Percentiles rank a stretch among this genome's conserved stretches.
Evolutionary conservation across 192 early-diverging fungal genomes (phyloP).

Genomic region (Coemansia sp.): DNA sequence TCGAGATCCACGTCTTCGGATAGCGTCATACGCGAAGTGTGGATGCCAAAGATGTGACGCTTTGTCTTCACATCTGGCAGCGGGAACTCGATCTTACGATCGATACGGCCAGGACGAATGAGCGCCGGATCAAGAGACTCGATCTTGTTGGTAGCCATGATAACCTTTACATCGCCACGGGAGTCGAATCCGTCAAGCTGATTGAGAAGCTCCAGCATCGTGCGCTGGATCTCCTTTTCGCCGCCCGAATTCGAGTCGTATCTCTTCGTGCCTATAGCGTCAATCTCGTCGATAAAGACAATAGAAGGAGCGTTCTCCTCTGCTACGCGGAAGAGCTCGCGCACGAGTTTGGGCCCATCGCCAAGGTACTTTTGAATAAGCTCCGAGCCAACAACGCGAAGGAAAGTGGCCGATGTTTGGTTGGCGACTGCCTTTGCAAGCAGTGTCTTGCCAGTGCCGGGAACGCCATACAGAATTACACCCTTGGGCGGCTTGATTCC

Average conservation of each 20-base stretch:
- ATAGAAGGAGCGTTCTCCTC: constrained; percentile 96
- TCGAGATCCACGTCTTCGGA: constrained; percentile 96
- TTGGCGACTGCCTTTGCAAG: constrained; percentile 98
- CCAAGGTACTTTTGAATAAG: constrained; percentile 99
- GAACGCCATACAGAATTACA: constrained; percentile 93
- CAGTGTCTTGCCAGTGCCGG: constrained; percentile 91
- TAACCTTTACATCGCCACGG: constrained; percentile 94
- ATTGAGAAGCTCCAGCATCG: constrained; percentile 95
- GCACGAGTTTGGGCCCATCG: constrained; percentile 96
- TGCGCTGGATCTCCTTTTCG: constrained; percentile 96
- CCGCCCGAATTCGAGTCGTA: constrained; percentile 94
- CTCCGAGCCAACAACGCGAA: constrained; percentile 96
- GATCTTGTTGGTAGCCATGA: constrained; percentile 98
- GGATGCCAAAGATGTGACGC: constrained; percentile 95
- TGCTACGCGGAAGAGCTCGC: constrained; percentile 95
- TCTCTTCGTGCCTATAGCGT: constrained; percentile 97
- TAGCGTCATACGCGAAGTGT: constrained; percentile 92
- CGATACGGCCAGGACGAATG: constrained; percentile 95
- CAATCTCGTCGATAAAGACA: constrained; percentile 99
- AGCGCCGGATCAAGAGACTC: constrained; percentile 97
- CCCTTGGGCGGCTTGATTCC: constrained; percentile 98
- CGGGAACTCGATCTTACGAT: constrained; percentile 99
- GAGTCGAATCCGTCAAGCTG: constrained; percentile 98
- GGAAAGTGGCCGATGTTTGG: constrained; percentile 96
- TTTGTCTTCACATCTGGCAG: constrained; percentile 95